Base-by-base conservation (phyloP, 306 rosid genomes). In the Citrullus mucosospermus region DNA sequence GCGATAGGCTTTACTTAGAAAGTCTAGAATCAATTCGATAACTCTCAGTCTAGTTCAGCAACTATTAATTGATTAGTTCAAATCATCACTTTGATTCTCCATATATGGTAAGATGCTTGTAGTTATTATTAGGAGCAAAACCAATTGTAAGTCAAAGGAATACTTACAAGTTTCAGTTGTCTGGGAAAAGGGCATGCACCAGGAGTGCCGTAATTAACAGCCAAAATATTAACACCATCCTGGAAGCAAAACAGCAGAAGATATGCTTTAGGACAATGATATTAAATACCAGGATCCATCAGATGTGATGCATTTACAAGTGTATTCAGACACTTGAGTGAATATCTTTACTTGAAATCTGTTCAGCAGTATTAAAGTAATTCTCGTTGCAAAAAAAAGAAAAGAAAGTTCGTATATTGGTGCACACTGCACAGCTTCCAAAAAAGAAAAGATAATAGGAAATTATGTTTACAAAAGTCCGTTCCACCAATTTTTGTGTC, bases 151-250 rank as follows among this genome's bases (percentile, higher is more conserved):
- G 59, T 60, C 28, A 30, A 70, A 38, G 71, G 75, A 66, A 0
- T 4, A 77, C 93, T 89, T 87, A 95, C 97, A 84, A 82, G 91
- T 85, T 81, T 91, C 85, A 87, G 76, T 79, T 91, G 88, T 61
- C 98, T 88, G 68, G 97, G 98, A 81, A 87, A 88, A 60, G 97
- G 87, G 80, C 98, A 95, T 53, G 93, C 87, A 72, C 97, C 96
- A 3, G 88, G 92, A 50, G 96, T 78, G 76, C 97, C 98, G 84
- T 92, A 95, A 83, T 85, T 89, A 82, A 95, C 97, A 41, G 91
- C 98, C 87, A 95, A 78, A 58, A 95, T 84, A 78, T 88, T 95
- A 78, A 85, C 87, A 54, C 96, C 97, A 82, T 95, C 98, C 98
- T 95, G 89, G 68, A 74, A 87, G 36, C 66, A 65, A 70, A 78